Conservation (phyloP, 2,329 filamentous ascomycete genomes). For the Diaporthe amygdali region DNA sequence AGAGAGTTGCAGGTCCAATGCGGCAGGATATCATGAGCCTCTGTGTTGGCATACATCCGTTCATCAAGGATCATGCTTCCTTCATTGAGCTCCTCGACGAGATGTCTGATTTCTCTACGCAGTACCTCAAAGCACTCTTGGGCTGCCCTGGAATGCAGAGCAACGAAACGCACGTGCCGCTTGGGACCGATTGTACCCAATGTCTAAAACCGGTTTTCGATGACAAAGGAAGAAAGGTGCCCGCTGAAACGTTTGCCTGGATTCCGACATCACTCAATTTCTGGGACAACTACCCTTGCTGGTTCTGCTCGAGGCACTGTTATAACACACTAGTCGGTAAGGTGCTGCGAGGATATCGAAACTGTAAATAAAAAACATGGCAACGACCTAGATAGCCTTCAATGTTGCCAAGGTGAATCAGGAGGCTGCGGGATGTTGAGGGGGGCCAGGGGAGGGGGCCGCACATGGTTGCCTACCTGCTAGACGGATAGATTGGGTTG, state of each 20-base stretch:
- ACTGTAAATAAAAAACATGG: no score
- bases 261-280: background rate
- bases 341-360: background rate
- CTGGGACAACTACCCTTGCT: background rate
- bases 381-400: no score
- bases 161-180: background rate
- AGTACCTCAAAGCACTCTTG: background rate
- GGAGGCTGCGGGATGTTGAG: no score
- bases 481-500: no score
- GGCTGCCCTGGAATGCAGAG: background rate
- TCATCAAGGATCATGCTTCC: background rate
- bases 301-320: background rate
- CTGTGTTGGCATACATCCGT: background rate
- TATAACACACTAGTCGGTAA: background rate
- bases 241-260: background rate
- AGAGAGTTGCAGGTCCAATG: background rate
- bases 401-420: no score
- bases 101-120: background rate
- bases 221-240: accelerated
- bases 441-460: no score
- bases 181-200: accelerated
- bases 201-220: background rate
- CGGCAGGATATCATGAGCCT: background rate
- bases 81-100: background rate
- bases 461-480: no score